Base-by-base conservation (phyloP, 306 rosid genomes). In the Cucumis melo region DNA sequence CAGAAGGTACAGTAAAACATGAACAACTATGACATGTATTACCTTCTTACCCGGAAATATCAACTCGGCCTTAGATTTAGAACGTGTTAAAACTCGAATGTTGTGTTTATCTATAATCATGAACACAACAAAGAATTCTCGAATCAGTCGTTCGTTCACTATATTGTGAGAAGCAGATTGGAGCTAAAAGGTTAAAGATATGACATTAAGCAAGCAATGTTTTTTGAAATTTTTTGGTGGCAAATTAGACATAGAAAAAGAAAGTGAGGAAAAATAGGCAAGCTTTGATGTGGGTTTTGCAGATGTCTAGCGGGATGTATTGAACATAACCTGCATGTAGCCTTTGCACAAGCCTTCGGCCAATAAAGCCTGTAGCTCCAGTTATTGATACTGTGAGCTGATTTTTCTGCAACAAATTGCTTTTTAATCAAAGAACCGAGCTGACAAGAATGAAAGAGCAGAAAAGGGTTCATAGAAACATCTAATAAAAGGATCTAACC, bases 31-130 rank as follows among this genome's bases (percentile, higher is more conserved):
- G 57, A 70, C 73, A 84, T 73, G 66, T 59, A 87, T 92, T 93
- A 95, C 98, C 99, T 90, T 94, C 99, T 95, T 95, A 95, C 99
- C 99, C 61, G 99, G 97, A 86, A 95, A 94, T 83, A 92, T 88
- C 83, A 60, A 79, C 89, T 92, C 88, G 36, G 98, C 98, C 77
- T 90, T 92, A 5, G 99, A 89, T 84, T 82, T 90, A 67, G 97
- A 95, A 75, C 99, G 87, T 54, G 98, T 95, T 90, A 95, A 80
- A 85, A 92, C 93, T 78, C 70, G 92, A 84, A 95, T 80, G 21
- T 64, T 70, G 56, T 90, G 99, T 20, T 88, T 90, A 78, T 92
- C 99, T 95, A 94, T 86, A 87, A 61, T 74, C 60, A 54, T 59
- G 62, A 61, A 73, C 39, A 29, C 46, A 84, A 81, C 60, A 67